Evolutionary conservation across 2,329 filamentous ascomycete species (phyloP).

Genomic region (Coniochaeta sp.): DNA sequence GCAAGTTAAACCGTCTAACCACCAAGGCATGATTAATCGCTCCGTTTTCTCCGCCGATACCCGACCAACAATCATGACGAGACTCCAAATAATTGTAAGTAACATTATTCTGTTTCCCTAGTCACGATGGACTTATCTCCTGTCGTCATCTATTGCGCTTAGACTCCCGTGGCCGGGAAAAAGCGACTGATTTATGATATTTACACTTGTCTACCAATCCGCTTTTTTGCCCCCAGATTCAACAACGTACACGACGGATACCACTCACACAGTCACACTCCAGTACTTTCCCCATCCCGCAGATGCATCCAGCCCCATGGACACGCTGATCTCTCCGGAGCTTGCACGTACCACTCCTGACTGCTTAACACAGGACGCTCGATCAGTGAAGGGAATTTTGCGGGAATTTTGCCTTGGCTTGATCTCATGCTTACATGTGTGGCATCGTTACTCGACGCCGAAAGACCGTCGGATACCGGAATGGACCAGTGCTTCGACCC

Average conservation of each 20-base stretch:
- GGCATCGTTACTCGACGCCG: neutral
- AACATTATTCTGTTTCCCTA: neutral
- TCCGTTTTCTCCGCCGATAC: neutral
- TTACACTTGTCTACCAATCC: neutral
- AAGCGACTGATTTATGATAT: neutral
- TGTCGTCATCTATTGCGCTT: too few species aligned
- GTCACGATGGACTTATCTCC: neutral
- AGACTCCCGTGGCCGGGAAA: neutral
- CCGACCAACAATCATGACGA: neutral
- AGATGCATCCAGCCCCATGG: neutral
- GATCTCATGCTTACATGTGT: neutral
- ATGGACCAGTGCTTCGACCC: neutral
- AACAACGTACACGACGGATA: neutral
- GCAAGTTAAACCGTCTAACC: neutral
- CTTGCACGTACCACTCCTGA: neutral
- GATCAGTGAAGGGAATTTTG: neutral
- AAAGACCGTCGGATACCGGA: neutral
- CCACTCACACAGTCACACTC: neutral
- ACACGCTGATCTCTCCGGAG: neutral
- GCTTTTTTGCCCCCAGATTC: neutral
- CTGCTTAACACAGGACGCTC: neutral
- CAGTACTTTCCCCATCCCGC: neutral
- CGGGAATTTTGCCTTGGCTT: neutral
- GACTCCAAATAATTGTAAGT: neutral
- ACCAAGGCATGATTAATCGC: neutral